A percentile compares a stretch with the other conserved stretches of the same genome.
phyloP scores from a whole-genome alignment of 2,329 filamentous ascomycete species.

The Xylogone sp. region DNA sequence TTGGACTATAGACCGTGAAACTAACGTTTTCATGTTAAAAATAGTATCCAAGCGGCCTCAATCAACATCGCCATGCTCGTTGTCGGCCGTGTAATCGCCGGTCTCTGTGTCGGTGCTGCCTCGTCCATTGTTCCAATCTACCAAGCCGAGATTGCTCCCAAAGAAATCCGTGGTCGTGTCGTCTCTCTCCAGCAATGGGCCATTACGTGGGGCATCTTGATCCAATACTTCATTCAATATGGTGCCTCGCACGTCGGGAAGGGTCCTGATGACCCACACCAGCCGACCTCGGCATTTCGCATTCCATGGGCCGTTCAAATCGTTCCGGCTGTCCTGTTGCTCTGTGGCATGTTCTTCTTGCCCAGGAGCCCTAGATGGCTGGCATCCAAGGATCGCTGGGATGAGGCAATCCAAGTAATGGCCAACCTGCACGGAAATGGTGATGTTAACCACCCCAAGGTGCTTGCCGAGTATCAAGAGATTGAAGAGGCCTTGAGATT shows the following conservation, averaged over 20 bases:
- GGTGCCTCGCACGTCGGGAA: conserved; percentile 53
- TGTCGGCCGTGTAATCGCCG: conserved; percentile 66
- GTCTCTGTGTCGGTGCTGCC: conserved; percentile 69
- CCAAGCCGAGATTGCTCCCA: conserved; percentile 61
- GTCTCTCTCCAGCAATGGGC: conserved; percentile 67
- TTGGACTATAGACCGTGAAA: too few species aligned
- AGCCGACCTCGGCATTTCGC: conserved; percentile 51
- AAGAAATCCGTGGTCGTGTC: conserved; percentile 54
- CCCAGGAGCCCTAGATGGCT: conserved; percentile 68
- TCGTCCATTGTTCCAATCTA: conserved; percentile 66
- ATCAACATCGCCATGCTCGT: conserved; percentile 68
- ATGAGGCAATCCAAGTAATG: conserved; percentile 57
- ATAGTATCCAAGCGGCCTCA: conserved; percentile 54
- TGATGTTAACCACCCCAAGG: conserved; percentile 51
- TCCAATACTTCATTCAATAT: conserved; percentile 66
- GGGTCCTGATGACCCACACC: conserved; percentile 44
- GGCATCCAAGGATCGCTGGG: conserved; percentile 63
- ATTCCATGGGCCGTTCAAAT: conserved; percentile 61
- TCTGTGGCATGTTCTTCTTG: conserved; percentile 56
- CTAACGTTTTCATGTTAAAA: conserved; percentile 13
- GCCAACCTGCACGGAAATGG: conserved; percentile 56
- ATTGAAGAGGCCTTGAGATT: conserved; percentile 73
- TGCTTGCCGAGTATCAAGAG: conserved; percentile 61
- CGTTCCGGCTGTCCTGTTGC: conserved; percentile 48
- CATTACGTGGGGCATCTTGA: conserved; percentile 67